Evolutionary conservation across 495 filamentous ascomycete genomes (phyloP), one percentile per base, ranked within the genome.

Genomic region (Haplographium delicatum): DNA sequence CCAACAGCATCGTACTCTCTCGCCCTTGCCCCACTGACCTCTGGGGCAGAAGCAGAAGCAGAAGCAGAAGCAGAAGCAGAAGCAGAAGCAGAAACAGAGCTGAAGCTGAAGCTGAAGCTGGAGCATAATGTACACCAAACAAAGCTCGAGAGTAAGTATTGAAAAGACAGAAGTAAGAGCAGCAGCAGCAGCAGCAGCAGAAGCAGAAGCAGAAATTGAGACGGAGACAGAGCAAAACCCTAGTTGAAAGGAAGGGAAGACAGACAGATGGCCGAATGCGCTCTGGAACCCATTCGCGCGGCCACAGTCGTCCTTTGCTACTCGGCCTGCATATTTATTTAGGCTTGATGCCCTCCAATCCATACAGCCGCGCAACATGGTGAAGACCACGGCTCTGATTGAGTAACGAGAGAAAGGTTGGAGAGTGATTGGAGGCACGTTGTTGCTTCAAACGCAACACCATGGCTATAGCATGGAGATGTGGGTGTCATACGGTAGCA

Each of bases 401-500:
- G 39, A 31, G 34, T 26, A 35, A 49, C 40, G 39, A 35, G 46
- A 49, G 33, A 10, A 15, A 0, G 5, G 25, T 23, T 11, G 46
- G n/a, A n/a, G n/a, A n/a, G 34, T 26, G 46, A 49, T 49, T 49
- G 46, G 46, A 49, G 33, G 8, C 18, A 0, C 10, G 25, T 23
- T 11, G 46, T 22, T 22, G 11, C 9, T 38, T 38, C 31, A 16
- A 35, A 38, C 31, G 19, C 23, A 20, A 30, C 38, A n/a, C 30
- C 50, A n/a, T 24, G 40, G 40, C 39, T 44, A 52, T 38, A 44
- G 39, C 49, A 52, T 25, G 18, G 49, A 31, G 40, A 47, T 47
- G 51, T 53, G 44, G 20, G 34, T 53, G 35, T 41, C 41, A 42
- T 53, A 41, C 51, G 51, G 41, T 31, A 40, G 51, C 51, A 43